Evolutionary conservation across 441 rosid genomes (phyloP), one percentile per base, ranked within the genome.

Genomic region (Viola pubescens): DNA sequence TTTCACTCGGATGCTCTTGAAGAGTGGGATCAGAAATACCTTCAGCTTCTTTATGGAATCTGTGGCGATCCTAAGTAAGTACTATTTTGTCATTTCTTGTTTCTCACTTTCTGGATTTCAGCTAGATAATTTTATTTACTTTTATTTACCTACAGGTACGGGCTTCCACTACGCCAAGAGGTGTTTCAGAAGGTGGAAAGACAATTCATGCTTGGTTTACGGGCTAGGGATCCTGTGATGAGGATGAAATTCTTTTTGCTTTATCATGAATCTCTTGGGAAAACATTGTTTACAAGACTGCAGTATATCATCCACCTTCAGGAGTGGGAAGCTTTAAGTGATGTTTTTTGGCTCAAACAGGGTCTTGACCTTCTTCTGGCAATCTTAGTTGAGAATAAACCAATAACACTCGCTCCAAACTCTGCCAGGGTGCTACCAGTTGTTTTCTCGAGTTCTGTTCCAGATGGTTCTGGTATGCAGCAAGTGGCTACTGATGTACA

Each of bases 341-440:
- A 94, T 77, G 99, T 88, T 64, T 94, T 94, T 77, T 94, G 99
- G 99, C 94, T 94, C 74, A 94, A 94, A 74, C 99, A 94, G 73
- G 97, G 99, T 63, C 91, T 94, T 70, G 97, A 94, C 85, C 94
- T 94, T 65, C 94, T 94, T 68, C 79, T 94, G 54, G 95, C 99
- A 56, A 82, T 88, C 62, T 79, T 90, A 63, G 87, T 87, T n/a
- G 91, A 85, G 78, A 80, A 84, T 68, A 82, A 88, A 70, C 89
- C 94, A 51, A 90, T 94, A 68, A 94, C 91, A 14, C 88, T 94
- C 59, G 99, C 97, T 61, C 85, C 97, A 56, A 90, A 94, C 75
- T 85, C 97, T 75, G 99, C 99, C 52, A 84, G 91, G 83, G 78
- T 94, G 66, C 72, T 77, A 48, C 83, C 94, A 13, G 78, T 94